Evolutionary conservation across 441 rosid genomes (phyloP), one percentile per base, ranked within the genome.

Genomic region (Lepidium campestre): DNA sequence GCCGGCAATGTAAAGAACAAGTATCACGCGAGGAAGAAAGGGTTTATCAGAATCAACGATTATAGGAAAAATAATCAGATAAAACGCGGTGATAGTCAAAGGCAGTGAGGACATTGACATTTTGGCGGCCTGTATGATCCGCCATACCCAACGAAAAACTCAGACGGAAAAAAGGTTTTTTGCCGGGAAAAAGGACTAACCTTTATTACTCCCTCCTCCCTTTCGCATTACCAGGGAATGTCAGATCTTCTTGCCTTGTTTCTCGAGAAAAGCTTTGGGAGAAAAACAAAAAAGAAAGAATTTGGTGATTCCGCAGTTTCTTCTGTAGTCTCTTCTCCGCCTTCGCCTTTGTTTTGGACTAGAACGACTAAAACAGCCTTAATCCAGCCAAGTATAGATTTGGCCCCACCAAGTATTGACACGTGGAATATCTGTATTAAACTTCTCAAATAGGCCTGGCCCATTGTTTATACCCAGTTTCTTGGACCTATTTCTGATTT

Each of bases 1-100:
- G 61, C 25, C 12, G 74, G 74, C 25, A 65, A 46, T 18, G 61
- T 25, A 56, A 42, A 71, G 46, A 71, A 57, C 31, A 63, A 49
- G 41, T 25, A 20, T n/a, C 27, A 29, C 34, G 34, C 9, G 10
- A 29, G 34, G 14, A 35, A 53, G 13, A 41, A 44, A 57, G 64
- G 70, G 70, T 64, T 56, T 55, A 55, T 41, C 31, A 17, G 10
- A 42, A 49, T 18, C 19, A 4, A 37, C 41, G 70, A 48, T 53
- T 39, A 25, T 3, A 17, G 12, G 14, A 40, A 1, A 15, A 54
- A 32, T 6, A 57, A 65, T 57, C 31, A 2, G 17, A 25, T 18
- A 19, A 58, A 39, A 46, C 15, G 76, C 11, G 44, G 12, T 57
- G 72, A 57, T 59, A 29, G 50, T 50, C 62, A 4, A 56, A 68